Evolutionary conservation across 495 filamentous ascomycete species (phyloP).

Genomic region (Niebla homalea): DNA sequence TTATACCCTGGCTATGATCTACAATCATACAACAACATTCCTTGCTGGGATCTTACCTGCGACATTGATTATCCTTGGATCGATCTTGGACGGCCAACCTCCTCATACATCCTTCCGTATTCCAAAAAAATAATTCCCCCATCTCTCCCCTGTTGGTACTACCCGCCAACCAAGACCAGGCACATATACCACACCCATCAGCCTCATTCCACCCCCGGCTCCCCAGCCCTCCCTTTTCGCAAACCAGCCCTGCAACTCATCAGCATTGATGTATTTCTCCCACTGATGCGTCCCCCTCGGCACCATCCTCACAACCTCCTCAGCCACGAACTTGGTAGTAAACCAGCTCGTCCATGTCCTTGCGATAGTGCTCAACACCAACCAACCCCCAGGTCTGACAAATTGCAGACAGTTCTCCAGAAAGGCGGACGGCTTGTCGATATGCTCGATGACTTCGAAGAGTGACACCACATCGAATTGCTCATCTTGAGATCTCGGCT

Average conservation of each 20-base stretch:
- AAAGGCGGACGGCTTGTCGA: conserved; percentile 56
- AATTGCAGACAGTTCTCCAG: conserved; percentile 53
- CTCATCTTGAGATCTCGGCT: conserved; percentile 25
- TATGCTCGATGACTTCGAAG: conserved; percentile 93
- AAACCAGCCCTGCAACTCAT: conserved; percentile 57
- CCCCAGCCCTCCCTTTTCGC: conserved; percentile 37
- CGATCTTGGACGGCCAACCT: not conserved
- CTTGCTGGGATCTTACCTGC: not conserved
- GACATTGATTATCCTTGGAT: not conserved
- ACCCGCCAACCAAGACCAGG: conserved; percentile 87
- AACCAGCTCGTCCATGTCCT: conserved; percentile 76
- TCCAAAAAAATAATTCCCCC: conserved; percentile 95
- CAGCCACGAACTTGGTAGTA: conserved; percentile 82
- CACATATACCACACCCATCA: conserved; percentile 82
- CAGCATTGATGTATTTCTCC: conserved; percentile 83
- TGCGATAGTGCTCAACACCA: conserved; percentile 82
- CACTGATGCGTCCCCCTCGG: conserved; percentile 86
- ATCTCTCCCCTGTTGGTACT: conserved; percentile 65
- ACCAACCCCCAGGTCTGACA: conserved; percentile 82
- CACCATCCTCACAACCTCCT: conserved; percentile 78
- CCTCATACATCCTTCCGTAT: conserved; percentile 42
- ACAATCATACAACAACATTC: too few species aligned
- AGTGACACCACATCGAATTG: conserved; percentile 65
- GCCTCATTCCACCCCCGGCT: conserved; percentile 33
- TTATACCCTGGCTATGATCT: not conserved